These are phyloP conservation scores for Boletus edulis DNA, from an alignment of 768 basidiomycete species.

Conservation along the genomic window DNA sequence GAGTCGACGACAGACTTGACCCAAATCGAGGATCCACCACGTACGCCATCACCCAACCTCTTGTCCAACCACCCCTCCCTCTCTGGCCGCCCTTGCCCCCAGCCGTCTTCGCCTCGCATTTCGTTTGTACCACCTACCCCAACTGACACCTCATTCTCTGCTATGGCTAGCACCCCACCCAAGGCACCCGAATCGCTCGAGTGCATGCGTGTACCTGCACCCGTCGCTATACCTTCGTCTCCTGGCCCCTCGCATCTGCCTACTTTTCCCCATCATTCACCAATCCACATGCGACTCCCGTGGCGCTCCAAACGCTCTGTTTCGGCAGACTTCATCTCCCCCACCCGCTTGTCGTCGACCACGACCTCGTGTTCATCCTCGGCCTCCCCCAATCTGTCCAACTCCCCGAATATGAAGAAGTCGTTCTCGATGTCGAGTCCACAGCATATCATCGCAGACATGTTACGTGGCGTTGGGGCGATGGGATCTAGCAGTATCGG, in stretches of 20 bases:
- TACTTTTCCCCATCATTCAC: not conserved
- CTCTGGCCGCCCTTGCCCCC: conserved; percentile 17
- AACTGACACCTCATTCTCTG: not conserved
- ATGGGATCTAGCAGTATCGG: conserved; percentile 19
- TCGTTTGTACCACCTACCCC: conserved; percentile 7
- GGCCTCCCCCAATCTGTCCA: conserved; percentile 3
- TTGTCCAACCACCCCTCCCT: conserved; percentile 23
- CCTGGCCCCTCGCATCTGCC: not conserved
- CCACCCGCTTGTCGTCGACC: not conserved
- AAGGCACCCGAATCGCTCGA: not conserved
- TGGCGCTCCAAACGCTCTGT: conserved; percentile 12
- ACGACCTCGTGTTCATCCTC: not conserved
- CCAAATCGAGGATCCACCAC: conserved; percentile 3
- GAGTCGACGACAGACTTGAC: conserved; percentile 13
- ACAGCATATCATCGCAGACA: conserved; percentile 33
- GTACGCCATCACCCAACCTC: conserved; percentile 22
- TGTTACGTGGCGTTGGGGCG: conserved; percentile 44
- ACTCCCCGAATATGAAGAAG: conserved; percentile 10
- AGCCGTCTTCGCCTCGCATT: conserved; percentile 8
- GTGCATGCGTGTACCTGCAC: not conserved
- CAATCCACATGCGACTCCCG: not conserved
- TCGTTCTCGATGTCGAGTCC: conserved; percentile 15
- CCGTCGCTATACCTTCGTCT: not conserved
- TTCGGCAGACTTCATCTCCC: not conserved
- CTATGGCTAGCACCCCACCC: not conserved